Base-by-base conservation (phyloP, 805 yeast genomes). In the Zygoascus ofunaensis region DNA sequence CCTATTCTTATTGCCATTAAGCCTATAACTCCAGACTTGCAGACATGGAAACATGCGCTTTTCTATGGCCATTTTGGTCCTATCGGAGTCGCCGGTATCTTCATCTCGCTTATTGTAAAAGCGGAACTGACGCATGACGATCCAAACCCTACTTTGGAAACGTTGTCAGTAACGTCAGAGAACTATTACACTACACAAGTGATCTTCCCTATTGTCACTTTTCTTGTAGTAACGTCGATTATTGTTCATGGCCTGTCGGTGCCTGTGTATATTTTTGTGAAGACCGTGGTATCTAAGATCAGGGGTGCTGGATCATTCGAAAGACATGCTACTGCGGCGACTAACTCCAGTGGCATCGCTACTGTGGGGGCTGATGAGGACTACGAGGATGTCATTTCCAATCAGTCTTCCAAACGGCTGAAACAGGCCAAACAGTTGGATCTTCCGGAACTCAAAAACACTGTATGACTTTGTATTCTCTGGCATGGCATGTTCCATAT, bases 41-140 rank as follows among this genome's bases (percentile, higher is more conserved):
- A 86, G 55, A 75, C 86, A 7, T 87, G 96, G 95, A 77, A 94
- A 61, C 96, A 87, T 61, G 96, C 96, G 0, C 60, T 87, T 2
- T 89, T 89, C 62, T 86, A 94, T 61, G 96, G 96, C 18, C 95
- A 87, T 65, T 87, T 89, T 62, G 97, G 97, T 15, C 96, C 97
- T 1, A 85, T 89, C 57, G 97, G 97, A 39, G 96, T 87, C 18
- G 95, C 96, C 46, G 95, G 95, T 1, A 71, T 87, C 5, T 87
- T 84, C 62, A 90, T 92, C 35, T 80, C 85, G 4, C 79, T 87
- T 41, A 68, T 87, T 49, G 86, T 94, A 0, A 74, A 90, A 49
- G 75, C 78, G 7, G 82, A 80, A 49, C 64, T 83, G 43, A 94
- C 84, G 56, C 67, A 73, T 19, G 65, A 59, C 4, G 75, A 72